Conservation (phyloP, 1,284 basidiomycete genomes). For the Fomitopsis betulina region DNA sequence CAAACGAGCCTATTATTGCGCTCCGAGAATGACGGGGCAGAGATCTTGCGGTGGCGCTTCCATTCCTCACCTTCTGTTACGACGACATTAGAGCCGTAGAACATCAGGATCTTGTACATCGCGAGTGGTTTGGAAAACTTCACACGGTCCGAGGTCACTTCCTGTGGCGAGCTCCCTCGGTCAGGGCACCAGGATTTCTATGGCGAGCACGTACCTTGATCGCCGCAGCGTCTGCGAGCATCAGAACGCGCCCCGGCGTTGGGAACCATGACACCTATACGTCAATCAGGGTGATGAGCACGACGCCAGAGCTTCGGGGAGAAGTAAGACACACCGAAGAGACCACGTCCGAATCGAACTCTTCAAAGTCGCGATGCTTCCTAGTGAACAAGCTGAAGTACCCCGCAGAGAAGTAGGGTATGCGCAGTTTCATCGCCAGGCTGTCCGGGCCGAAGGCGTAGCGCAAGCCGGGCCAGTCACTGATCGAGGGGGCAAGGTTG, state of each 20-base stretch:
- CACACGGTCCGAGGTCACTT: constrained; percentile 15
- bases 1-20: constrained; percentile 53
- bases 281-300: background rate
- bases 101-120: constrained; percentile 27
- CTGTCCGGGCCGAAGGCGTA: constrained; percentile 13
- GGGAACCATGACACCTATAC: constrained; percentile 1
- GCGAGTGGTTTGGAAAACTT: constrained; percentile 32
- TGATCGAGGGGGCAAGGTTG: constrained; percentile 2
- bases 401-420: constrained; percentile 15
- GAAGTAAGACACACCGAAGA: constrained; percentile 11
- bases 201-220: constrained; percentile 14
- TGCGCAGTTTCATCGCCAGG: constrained; percentile 11
- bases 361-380: constrained; percentile 14
- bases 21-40: constrained; percentile 38
- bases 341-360: constrained; percentile 17
- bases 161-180: constrained; percentile 9
- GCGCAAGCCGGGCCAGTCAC: constrained; percentile 18
- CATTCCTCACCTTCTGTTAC: constrained; percentile 54
- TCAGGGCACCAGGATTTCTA: background rate
- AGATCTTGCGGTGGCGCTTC: constrained; percentile 52
- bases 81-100: constrained; percentile 52
- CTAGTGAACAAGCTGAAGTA: constrained; percentile 8
- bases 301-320: background rate
- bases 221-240: constrained; percentile 18
- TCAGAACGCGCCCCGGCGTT: background rate